phyloP scores from a whole-genome alignment of 73 alveolate genomes.

The Diophrys sp. region DNA sequence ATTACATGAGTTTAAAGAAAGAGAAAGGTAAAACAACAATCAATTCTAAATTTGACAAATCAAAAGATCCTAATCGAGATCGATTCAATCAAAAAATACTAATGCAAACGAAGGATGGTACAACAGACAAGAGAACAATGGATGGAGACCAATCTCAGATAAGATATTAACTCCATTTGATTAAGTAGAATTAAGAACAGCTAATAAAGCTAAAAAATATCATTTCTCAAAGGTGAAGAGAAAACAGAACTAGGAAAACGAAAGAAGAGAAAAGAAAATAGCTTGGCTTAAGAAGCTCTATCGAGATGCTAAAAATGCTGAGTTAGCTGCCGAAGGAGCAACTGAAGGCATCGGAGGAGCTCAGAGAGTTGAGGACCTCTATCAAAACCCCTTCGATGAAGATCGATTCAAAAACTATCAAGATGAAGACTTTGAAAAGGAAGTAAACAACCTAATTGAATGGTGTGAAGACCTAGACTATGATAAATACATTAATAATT shows the following conservation, averaged over 20 bases:
- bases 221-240: conserved; percentile 73
- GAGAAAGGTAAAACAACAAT: conserved; percentile 40
- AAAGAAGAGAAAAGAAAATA: conserved; percentile 70
- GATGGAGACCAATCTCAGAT: conserved; percentile 91
- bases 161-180: conserved; percentile 78
- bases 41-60: conserved; percentile 53
- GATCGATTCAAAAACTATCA: conserved; percentile 22
- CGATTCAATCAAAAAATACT: conserved; percentile 41
- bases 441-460: conserved; percentile 70
- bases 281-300: conserved; percentile 80
- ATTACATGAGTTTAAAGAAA: conserved; percentile 61
- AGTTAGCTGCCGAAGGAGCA: conserved; percentile 14
- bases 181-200: conserved; percentile 72
- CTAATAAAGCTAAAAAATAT: conserved; percentile 69
- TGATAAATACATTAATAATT: conserved; percentile 78
- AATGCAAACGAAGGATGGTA: conserved; percentile 88
- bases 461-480: conserved; percentile 91
- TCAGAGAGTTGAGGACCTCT: conserved; percentile 38
- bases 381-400: conserved; percentile 63
- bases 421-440: conserved; percentile 55
- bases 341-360: conserved; percentile 6
- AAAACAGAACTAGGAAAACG: conserved; percentile 66
- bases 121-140: conserved; percentile 83
- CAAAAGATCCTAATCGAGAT: conserved; percentile 51
- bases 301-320: conserved; percentile 76